These are phyloP conservation scores for Echinosophora koreensis DNA, from an alignment of 306 rosid genomes.

Conservation along the genomic window DNA sequence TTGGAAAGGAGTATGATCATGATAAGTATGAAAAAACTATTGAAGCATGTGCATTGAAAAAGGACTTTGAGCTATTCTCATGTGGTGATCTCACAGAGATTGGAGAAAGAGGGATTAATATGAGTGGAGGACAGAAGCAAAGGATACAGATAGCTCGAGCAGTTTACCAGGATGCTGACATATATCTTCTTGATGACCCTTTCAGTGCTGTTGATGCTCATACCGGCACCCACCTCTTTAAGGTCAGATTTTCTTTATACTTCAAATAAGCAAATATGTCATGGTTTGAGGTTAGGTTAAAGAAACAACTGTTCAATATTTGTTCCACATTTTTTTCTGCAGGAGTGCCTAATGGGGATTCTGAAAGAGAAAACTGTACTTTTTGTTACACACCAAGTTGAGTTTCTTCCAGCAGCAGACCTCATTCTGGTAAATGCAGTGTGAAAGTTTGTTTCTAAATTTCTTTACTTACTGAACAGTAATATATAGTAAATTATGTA, in stretches of 20 bases:
- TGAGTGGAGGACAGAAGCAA: slow-evolving; percentile 99
- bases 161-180: slow-evolving; percentile 89
- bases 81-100: slow-evolving; percentile 88
- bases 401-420: slow-evolving; percentile 99
- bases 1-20: slow-evolving; percentile 70
- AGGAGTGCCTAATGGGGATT: slow-evolving; percentile 94
- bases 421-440: slow-evolving; percentile 73
- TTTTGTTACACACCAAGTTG: slow-evolving; percentile 96
- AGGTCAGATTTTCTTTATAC: slow-evolving; percentile 55
- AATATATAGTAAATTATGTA: background rate
- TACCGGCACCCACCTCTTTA: slow-evolving; percentile 90
- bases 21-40: slow-evolving; percentile 71
- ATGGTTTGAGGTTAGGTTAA: slow-evolving; percentile 6
- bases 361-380: slow-evolving; percentile 82
- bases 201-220: slow-evolving; percentile 99
- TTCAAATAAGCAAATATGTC: slow-evolving; percentile 16
- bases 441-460: slow-evolving; percentile 19
- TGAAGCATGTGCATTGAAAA: slow-evolving; percentile 85
- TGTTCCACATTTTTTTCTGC: slow-evolving; percentile 39
- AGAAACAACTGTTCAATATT: slow-evolving; percentile 26
- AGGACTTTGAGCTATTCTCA: slow-evolving; percentile 89
- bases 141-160: slow-evolving; percentile 96
- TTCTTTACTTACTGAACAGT: slow-evolving; percentile 11
- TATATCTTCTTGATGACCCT: slow-evolving; percentile 91
- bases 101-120: slow-evolving; percentile 96